Evolutionary conservation across 2,329 filamentous ascomycete species (phyloP), one percentile per base, ranked within the genome.

Genomic region (Corniculantispora saksenae): DNA sequence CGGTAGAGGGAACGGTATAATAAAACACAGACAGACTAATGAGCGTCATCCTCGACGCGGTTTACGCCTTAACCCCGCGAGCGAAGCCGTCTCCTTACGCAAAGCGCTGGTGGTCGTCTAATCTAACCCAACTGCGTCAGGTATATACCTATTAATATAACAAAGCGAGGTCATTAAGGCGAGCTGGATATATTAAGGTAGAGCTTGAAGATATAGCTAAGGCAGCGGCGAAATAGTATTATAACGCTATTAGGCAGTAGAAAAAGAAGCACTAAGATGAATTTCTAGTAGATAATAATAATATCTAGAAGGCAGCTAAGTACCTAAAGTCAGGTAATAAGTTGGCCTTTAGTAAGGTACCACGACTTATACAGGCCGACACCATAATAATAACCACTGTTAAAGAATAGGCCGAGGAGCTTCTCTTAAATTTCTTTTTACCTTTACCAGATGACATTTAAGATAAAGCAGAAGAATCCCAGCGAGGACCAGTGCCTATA

Each of bases 71-170:
- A 5, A 70, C 66, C 12, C 72, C 68, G 17, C 72, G 63, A 62
- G 68, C 71, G 29, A 72, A 68, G 56, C 71, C 69, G 53, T 72
- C 69, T 21, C 66, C 58, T n/a, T 72, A 74, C 59, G 67, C 69
- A 51, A 75, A 76, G 64, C 66, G 72, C 70, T 77, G 68, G 72
- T 76, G 70, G 72, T 72, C 68, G 10, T 66, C 60, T 4, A 70
- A 75, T 58, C 69, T 75, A 1, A 75, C 70, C 17, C 67, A 73
- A 56, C 69, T 76, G 12, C 70, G 69, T 13, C 64, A 60, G 32
- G 69, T 73, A 32, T 69, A 75, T 63, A 73, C 69, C 10, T 70
- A 71, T 48, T 75, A 66, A 69, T 71, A 70, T 32, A 75, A 72
- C 61, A 67, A 64, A 19, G 71, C 71, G 23, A 69, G 71, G 56